These are phyloP conservation scores for Xylaria grammica DNA, from an alignment of 495 filamentous ascomycete species.

Conservation along the genomic window DNA sequence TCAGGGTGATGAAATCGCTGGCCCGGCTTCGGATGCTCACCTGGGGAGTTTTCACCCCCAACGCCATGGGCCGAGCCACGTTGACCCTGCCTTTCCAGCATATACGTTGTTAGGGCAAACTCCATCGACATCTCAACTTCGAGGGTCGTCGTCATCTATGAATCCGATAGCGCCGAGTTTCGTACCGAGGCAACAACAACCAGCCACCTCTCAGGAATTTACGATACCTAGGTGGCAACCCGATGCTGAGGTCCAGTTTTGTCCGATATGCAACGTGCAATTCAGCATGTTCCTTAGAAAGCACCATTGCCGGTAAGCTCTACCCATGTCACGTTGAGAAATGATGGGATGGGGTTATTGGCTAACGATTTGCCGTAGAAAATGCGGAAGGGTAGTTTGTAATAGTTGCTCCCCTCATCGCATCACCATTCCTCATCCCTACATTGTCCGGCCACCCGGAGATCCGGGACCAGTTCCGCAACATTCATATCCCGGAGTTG, in stretches of 20 bases:
- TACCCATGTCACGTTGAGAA: background rate
- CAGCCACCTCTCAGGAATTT: slow-evolving; percentile 33
- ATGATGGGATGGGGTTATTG: background rate
- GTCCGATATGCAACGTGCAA: slow-evolving; percentile 76
- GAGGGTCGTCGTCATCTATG: slow-evolving; percentile 8
- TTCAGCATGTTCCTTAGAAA: slow-evolving; percentile 90
- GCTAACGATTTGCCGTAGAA: slow-evolving; percentile 55
- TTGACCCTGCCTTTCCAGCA: background rate
- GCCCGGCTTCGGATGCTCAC: background rate
- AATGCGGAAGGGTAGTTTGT: slow-evolving; percentile 95
- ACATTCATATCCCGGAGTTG: slow-evolving; percentile 37
- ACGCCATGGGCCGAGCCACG: background rate
- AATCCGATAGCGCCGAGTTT: slow-evolving; percentile 17
- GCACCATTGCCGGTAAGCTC: slow-evolving; percentile 80
- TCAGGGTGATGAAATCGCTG: background rate
- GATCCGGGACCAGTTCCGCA: slow-evolving; percentile 51
- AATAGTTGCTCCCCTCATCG: slow-evolving; percentile 89
- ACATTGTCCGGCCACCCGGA: slow-evolving; percentile 83
- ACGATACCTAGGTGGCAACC: slow-evolving; percentile 82
- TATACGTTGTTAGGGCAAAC: background rate
- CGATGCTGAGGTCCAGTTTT: slow-evolving; percentile 75
- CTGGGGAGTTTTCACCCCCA: background rate
- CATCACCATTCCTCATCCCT: slow-evolving; percentile 92
- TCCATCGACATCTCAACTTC: background rate
- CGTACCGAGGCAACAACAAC: slow-evolving; percentile 1